Conservation (phyloP, 768 basidiomycete genomes). For the Hirschioporus abietinus region DNA sequence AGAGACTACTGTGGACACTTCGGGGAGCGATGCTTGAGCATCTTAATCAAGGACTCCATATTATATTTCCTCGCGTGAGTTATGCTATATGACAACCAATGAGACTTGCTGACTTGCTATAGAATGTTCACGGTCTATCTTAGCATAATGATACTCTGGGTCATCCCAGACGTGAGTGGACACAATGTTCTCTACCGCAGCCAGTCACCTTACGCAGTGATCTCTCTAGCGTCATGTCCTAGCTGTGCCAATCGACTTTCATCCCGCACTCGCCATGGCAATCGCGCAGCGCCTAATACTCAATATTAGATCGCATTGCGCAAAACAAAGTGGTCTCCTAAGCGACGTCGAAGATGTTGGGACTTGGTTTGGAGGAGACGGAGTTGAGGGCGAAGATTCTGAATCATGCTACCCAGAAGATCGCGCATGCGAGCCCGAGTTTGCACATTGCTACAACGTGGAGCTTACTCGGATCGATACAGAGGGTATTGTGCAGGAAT, state of each 20-base stretch:
- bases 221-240: not conserved
- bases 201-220: not conserved
- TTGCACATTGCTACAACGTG: not conserved
- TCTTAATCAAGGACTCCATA: not conserved
- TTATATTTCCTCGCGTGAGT: not conserved
- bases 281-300: not conserved
- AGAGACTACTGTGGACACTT: not conserved
- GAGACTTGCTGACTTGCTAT: not conserved
- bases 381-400: not conserved
- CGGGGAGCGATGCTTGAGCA: not conserved
- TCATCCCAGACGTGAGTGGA: not conserved
- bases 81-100: not conserved
- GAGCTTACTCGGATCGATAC: not conserved
- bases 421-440: not conserved
- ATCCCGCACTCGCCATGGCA: not conserved
- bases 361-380: not conserved
- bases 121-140: not conserved
- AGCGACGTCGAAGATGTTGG: not conserved
- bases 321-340: not conserved
- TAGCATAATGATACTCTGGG: not conserved
- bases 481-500: too few relatives aligned
- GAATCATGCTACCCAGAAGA: not conserved
- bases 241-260: not conserved
- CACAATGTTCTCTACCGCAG: not conserved
- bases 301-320: not conserved